Evolutionary conservation across 331 rosid species (phyloP), one percentile per base, ranked within the genome.

Genomic region (Pyracantha coccinea): DNA sequence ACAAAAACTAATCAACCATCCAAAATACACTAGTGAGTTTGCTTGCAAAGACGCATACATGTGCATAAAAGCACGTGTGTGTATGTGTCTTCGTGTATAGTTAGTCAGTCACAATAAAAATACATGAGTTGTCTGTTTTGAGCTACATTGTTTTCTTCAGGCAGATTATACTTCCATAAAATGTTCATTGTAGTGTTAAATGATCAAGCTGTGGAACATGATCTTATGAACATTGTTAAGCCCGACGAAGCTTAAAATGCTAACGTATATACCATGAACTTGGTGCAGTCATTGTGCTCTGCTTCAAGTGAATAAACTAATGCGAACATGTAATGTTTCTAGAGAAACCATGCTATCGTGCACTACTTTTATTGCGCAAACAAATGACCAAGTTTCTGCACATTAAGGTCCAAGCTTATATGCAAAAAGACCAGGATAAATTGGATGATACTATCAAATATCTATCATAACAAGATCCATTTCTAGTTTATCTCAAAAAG

Each of bases 1-100:
- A 75, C 57, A 28, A 75, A 81, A 79, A 24, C 28, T 66, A 32
- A 60, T 75, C 14, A 66, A 31, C 27, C 33, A 21, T 71, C 19
- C 7, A 63, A 63, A 63, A 11, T 17, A 63, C 44, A 17, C 5
- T 6, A 15, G 66, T 24, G 16, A 29, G 23, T 17, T 63, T 16
- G 68, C 29, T 35, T 7, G 24, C 68, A 4, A 10, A 17, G 44
- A 63, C 24, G 17, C 33, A 59, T 6, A 11, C 33, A 24, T 27
- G 19, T 60, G 66, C 66, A 25, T 60, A 12, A 25, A 24, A 10
- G 66, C 29, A 24, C 3, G 2, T 1, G 66, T 1, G 66, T 5
- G 66, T 0, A 14, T 24, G 57, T 50, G 4, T 16, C 20, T 50
- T 50, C 20, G 20, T 50, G 20, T 50, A 50, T 9, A 0, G 44